Conservation (phyloP, 257 asterid species). For the Phtheirospermum japonicum region DNA sequence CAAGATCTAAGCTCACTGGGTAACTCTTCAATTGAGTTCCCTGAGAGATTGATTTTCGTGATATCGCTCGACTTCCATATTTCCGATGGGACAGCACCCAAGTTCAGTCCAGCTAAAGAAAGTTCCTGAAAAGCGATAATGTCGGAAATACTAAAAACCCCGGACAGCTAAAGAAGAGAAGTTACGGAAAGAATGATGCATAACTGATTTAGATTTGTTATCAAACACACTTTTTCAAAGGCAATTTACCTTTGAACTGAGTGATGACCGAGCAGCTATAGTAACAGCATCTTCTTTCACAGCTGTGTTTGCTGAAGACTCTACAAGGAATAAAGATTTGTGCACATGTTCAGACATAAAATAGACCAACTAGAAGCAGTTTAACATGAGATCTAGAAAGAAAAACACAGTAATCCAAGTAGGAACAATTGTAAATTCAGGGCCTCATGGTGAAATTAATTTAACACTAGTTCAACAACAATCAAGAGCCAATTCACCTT, state of each 20-base stretch:
- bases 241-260: conserved; percentile 69
- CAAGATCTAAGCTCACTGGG: conserved; percentile 82
- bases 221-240: conserved; percentile 16
- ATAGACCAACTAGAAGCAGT: conserved; percentile 23
- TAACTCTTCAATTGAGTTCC: conserved; percentile 71
- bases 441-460: conserved; percentile 8
- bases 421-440: conserved; percentile 13
- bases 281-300: conserved; percentile 58
- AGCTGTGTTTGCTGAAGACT: conserved; percentile 53
- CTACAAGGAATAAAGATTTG: conserved; percentile 38
- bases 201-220: conserved; percentile 18
- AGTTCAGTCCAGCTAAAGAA: conserved; percentile 58
- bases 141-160: conserved; percentile 17
- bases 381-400: conserved; percentile 27
- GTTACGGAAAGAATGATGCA: not conserved
- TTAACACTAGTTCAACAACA: conserved; percentile 21
- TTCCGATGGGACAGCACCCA: conserved; percentile 74
- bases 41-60: conserved; percentile 76
- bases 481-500: conserved; percentile 55
- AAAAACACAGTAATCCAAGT: conserved; percentile 12
- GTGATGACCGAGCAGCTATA: conserved; percentile 73
- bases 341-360: conserved; percentile 15
- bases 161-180: conserved; percentile 16
- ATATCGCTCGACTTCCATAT: conserved; percentile 66
- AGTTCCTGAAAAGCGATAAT: conserved; percentile 65